Evolutionary conservation across 1,284 basidiomycete genomes (phyloP), one percentile per base, ranked within the genome.

Genomic region (Sanghuangporus weigelae): DNA sequence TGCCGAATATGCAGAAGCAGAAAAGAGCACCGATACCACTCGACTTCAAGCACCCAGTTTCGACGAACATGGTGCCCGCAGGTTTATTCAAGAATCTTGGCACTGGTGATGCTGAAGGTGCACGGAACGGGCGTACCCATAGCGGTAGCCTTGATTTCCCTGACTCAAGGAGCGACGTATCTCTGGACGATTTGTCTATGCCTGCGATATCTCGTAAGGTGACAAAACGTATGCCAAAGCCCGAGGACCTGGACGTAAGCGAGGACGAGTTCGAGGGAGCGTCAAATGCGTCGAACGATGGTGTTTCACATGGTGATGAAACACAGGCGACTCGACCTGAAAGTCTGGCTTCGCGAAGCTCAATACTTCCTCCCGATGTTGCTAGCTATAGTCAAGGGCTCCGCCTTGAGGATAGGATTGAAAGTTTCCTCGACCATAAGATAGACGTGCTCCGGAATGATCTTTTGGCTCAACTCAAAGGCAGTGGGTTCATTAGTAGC

Each of bases 11-110:
- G 26, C 60, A 57, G 16, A 63, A 46, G 36, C 61, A 57, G 50
- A 89, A 85, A 72, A 85, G 90, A 54, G 84, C 89, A 10, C 90
- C 91, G 2, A 86, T 92, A 59, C 89, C 89, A 8, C 77, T 92
- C 59, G 90, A 92, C 71, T 93, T 92, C 77, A 92, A 85, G 70
- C 86, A 90, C 68, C 80, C 88, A 35, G 76, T 85, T 1, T 84
- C 86, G 14, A 84, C 78, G 26, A 90, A 89, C 69, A 92, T 89
- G 16, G 87, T 92, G 14, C 91, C 90, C 23, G 91, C 91, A 48
- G 90, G 89, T 3, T 71, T 92, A 63, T 93, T 93, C 82, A 92
- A 92, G 75, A 87, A 89, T 11, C 78, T 91, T 59, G 84, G 82
- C 31, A 83, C 79, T 67, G 78, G 75, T 44, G 75, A 75, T 55